phyloP scores from a whole-genome alignment of 2,329 filamentous ascomycete genomes.

The Scytalidium lignicola region DNA sequence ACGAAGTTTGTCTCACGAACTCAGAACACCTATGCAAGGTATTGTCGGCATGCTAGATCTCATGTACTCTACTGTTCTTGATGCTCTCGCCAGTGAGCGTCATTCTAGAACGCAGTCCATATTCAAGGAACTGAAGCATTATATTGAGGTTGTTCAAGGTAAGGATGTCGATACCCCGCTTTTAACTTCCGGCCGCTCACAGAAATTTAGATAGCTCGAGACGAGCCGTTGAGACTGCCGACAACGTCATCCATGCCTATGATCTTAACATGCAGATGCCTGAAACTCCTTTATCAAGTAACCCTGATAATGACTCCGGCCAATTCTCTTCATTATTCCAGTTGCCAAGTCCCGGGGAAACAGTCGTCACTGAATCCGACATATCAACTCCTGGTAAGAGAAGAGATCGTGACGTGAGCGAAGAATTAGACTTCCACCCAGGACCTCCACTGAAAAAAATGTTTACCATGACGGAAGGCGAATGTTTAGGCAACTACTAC shows the following conservation, averaged over 20 bases:
- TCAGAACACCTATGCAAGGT: slow-evolving; percentile 70
- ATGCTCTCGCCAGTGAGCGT: slow-evolving; percentile 52
- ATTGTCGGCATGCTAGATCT: slow-evolving; percentile 73
- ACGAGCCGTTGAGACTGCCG: slow-evolving; percentile 66
- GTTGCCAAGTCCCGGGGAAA: slow-evolving; percentile 1
- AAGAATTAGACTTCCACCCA: slow-evolving; percentile 15
- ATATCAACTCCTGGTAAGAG: slow-evolving; percentile 3
- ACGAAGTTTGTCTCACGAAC: slow-evolving; percentile 65
- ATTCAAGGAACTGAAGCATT: slow-evolving; percentile 59
- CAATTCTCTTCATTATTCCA: background rate
- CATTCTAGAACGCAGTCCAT: slow-evolving; percentile 47
- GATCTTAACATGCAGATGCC: slow-evolving; percentile 71
- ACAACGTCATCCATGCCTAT: slow-evolving; percentile 71
- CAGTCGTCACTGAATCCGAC: slow-evolving; percentile 1
- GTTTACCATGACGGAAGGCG: slow-evolving; percentile 18
- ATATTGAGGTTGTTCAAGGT: slow-evolving; percentile 68
- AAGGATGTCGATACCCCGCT: slow-evolving; percentile 14
- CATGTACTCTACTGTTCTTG: slow-evolving; percentile 68
- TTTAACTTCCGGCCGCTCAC: background rate
- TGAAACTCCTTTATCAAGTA: slow-evolving; percentile 43
- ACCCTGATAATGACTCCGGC: slow-evolving; percentile 11
- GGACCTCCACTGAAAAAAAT: slow-evolving; percentile 22
- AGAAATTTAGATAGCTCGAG: slow-evolving; percentile 57
- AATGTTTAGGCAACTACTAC: slow-evolving; percentile 12
- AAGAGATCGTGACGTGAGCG: slow-evolving; percentile 16